A percentile compares a stretch with the other conserved stretches of the same genome.
Evolutionary conservation across 805 yeast species (phyloP).

Genomic region (Lachancea mirantina): DNA sequence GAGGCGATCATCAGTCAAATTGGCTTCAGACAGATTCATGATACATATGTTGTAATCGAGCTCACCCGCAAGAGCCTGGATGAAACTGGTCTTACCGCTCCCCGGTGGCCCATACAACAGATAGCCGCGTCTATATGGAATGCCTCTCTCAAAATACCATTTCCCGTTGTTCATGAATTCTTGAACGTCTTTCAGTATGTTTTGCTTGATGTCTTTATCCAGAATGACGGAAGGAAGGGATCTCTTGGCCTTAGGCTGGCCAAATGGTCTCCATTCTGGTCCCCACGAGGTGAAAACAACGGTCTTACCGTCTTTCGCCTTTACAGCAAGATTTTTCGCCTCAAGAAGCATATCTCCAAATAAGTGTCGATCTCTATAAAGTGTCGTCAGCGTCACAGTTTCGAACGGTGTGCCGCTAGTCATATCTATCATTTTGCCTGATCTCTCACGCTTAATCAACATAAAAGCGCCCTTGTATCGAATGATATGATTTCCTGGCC

Average conservation of each 20-base stretch:
- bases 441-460: constrained; percentile 82
- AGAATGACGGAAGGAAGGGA: constrained; percentile 77
- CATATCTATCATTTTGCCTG: constrained; percentile 81
- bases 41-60: constrained; percentile 93
- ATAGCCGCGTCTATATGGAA: constrained; percentile 94
- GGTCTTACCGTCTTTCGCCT: constrained; percentile 84
- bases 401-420: constrained; percentile 92
- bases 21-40: constrained; percentile 80
- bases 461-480: constrained; percentile 82
- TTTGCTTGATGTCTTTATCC: constrained; percentile 65
- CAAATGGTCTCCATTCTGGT: constrained; percentile 98
- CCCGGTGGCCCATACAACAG: constrained; percentile 96
- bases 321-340: constrained; percentile 77
- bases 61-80: constrained; percentile 95
- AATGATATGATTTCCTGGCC: constrained; percentile 91
- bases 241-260: constrained; percentile 87
- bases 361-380: constrained; percentile 70
- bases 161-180: constrained; percentile 74
- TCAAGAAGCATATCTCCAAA: constrained; percentile 69
- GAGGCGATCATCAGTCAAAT: constrained; percentile 87
- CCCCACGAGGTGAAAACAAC: constrained; percentile 94
- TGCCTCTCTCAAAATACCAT: constrained; percentile 96
- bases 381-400: constrained; percentile 87
- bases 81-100: constrained; percentile 90
- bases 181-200: constrained; percentile 59